phyloP scores from a whole-genome alignment of 2,329 filamentous ascomycete genomes.

The Ophiocordyceps australis region DNA sequence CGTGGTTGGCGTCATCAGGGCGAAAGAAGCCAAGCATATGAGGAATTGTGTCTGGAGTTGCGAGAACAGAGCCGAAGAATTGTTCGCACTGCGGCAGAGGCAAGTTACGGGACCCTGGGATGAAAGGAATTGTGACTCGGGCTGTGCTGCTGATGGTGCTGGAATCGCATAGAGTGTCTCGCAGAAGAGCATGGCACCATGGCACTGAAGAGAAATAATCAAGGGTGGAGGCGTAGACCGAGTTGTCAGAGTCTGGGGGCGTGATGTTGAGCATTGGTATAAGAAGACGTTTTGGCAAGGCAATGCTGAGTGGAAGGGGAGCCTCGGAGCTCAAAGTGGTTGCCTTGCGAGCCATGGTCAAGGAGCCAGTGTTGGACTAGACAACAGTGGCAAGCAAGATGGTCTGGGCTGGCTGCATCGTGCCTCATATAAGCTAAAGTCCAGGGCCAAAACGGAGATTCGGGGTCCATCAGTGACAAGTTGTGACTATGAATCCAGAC shows the following conservation, averaged over 20 bases:
- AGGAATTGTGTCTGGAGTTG: constrained; percentile 8
- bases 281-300: constrained; percentile 9
- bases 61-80: constrained; percentile 14
- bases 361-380: too few relatives aligned
- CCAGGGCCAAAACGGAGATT: too few relatives aligned
- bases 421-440: too few relatives aligned
- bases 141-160: neutral
- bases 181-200: constrained; percentile 14
- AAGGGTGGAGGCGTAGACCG: constrained; percentile 10
- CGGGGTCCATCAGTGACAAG: too few relatives aligned
- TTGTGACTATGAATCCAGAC: too few relatives aligned
- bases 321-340: too few relatives aligned
- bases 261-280: constrained; percentile 11
- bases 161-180: constrained; percentile 1
- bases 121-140: constrained; percentile 9
- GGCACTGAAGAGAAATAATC: constrained; percentile 15
- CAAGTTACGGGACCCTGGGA: constrained; percentile 15
- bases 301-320: constrained; percentile 1
- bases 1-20: constrained; percentile 7
- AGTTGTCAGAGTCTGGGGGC: constrained; percentile 8
- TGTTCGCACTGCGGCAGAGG: constrained; percentile 11
- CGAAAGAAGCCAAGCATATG: constrained; percentile 17
- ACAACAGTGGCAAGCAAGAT: too few relatives aligned
- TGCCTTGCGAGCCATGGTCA: too few relatives aligned
- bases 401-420: too few relatives aligned